Percentiles rank a stretch among this genome's conserved stretches.
Evolutionary conservation across 306 rosid genomes (phyloP).

Genomic region (Senna tora): DNA sequence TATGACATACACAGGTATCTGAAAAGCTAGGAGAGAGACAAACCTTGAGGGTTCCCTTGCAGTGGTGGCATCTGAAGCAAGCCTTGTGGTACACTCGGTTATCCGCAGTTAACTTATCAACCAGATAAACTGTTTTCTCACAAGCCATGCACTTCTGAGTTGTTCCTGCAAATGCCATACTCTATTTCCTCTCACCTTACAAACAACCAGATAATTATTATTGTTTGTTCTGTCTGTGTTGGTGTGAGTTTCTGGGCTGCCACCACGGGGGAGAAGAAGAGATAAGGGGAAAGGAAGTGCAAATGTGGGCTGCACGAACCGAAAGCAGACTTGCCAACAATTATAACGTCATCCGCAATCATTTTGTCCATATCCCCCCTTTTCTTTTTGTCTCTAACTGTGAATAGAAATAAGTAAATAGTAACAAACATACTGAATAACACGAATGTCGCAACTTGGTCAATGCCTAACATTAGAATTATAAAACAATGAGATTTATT

Average conservation of each 20-base stretch:
- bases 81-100: slow-evolving; percentile 93
- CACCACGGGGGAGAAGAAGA: slow-evolving; percentile 27
- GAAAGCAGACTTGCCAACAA: slow-evolving; percentile 50
- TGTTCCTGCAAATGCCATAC: slow-evolving; percentile 98
- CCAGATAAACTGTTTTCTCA: slow-evolving; percentile 93
- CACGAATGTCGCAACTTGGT: not conserved
- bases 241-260: not conserved
- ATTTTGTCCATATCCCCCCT: slow-evolving; percentile 51
- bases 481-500: not conserved
- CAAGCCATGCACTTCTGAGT: slow-evolving; percentile 99
- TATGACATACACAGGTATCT: not conserved
- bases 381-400: slow-evolving; percentile 7
- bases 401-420: slow-evolving; percentile 35
- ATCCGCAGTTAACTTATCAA: slow-evolving; percentile 92
- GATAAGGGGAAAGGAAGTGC: slow-evolving; percentile 41
- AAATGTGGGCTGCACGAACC: slow-evolving; percentile 46
- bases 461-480: not conserved
- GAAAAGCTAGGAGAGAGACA: not conserved
- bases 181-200: slow-evolving; percentile 29
- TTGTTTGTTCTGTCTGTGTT: slow-evolving; percentile 2
- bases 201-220: slow-evolving; percentile 26
- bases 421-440: slow-evolving; percentile 16
- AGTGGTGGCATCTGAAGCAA: slow-evolving; percentile 98
- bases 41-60: slow-evolving; percentile 99
- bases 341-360: slow-evolving; percentile 55